Base-by-base conservation (phyloP, 2,329 filamentous ascomycete species). In the Neonectria neomacrospora region DNA sequence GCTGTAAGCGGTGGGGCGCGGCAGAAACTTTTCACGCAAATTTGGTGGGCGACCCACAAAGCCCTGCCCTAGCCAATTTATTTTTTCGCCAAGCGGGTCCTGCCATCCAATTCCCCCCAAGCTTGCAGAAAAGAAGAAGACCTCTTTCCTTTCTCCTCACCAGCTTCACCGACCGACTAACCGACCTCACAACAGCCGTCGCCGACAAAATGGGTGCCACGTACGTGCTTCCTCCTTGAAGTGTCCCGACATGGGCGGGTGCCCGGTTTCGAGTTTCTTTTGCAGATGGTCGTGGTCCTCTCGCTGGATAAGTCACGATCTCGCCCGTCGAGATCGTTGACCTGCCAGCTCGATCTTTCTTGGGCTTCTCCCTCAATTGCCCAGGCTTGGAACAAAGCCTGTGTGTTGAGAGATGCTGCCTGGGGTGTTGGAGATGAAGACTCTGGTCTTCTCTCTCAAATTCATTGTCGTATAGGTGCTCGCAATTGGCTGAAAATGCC, bases 271-370 rank as follows among this genome's bases (percentile, higher is more conserved):
- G 81, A 82, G 72, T 71, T 37, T 57, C 45, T 67, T 77, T 78
- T 83, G 83, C 82, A 88, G 89, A 91, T 93, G 92, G 90, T 92
- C 87, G 88, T 88, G 86, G 91, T 93, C 89, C 89, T 91, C 89
- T 93, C 88, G 89, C 91, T 93, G 89, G 90, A 86, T 58, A 79
- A 78, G 73, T 70, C 71, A 34, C 55, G 50, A 50, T 65, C 63
- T 79, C 68, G 55, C n/a, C 58, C 44, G 70, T 60, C n/a, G 62
- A 67, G 64, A 75, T 22, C 75, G 79, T 64, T 67, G 71, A 64
- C 73, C 78, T 80, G 85, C 89, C 90, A 93, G 91, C 91, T 94
- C 91, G 91, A 94, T 91, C 80, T 82, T 85, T 93, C 91, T 85
- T 79, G 79, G 74, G 76, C 81, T 77, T 82, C 85, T 86, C 87